A percentile compares a stretch with the other conserved stretches of the same genome.
These are phyloP conservation scores for Suillus discolor DNA, from an alignment of 768 basidiomycete genomes.

Conservation along the genomic window DNA sequence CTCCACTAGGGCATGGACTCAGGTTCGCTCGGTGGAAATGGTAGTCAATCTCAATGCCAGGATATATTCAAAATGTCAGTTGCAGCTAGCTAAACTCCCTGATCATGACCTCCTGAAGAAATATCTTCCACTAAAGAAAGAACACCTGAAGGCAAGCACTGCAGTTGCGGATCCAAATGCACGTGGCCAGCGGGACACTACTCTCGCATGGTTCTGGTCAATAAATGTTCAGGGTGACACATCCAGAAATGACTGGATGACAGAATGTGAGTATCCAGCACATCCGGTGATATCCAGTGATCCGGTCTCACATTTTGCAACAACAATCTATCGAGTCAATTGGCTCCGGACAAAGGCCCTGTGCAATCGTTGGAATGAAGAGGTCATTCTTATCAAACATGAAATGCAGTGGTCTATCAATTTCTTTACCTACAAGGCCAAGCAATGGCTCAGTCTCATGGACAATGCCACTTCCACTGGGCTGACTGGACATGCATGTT, in stretches of 20 bases:
- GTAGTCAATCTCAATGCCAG: too few relatives aligned
- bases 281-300: not conserved
- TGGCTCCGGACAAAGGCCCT: slow-evolving; percentile 12
- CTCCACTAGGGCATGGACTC: too few relatives aligned
- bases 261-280: slow-evolving; percentile 6
- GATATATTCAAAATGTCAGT: too few relatives aligned
- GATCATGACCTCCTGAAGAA: not conserved
- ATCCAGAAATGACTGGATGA: slow-evolving; percentile 11
- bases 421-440: not conserved
- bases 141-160: slow-evolving; percentile 1
- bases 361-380: slow-evolving; percentile 7
- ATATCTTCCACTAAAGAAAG: slow-evolving; percentile 2
- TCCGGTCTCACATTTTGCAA: not conserved
- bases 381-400: slow-evolving; percentile 1
- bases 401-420: not conserved
- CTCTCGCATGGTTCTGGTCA: slow-evolving; percentile 13
- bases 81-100: too few relatives aligned
- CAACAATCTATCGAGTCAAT: slow-evolving; percentile 8
- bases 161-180: slow-evolving; percentile 8
- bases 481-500: not conserved
- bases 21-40: too few relatives aligned
- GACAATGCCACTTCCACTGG: not conserved
- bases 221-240: slow-evolving; percentile 6
- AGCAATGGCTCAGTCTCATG: not conserved
- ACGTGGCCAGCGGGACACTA: not conserved